Evolutionary conservation across 169 alveolate genomes (phyloP).

Genomic region (Plasmodium billcollinsi): DNA sequence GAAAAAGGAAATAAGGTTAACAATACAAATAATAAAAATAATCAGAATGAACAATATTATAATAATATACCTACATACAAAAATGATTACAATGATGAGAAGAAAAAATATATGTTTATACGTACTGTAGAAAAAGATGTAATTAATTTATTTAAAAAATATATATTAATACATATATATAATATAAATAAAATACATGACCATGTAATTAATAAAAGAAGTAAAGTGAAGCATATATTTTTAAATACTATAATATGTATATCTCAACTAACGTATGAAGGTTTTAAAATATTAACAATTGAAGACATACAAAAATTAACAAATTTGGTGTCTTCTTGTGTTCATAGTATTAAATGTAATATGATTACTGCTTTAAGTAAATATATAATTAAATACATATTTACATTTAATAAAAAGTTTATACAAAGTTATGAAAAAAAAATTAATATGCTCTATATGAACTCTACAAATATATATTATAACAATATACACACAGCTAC

Average conservation of each 20-base stretch:
- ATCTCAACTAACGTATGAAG: slow-evolving; percentile 71
- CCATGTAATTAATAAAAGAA: slow-evolving; percentile 55
- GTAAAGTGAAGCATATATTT: slow-evolving; percentile 57
- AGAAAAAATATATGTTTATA: slow-evolving; percentile 24
- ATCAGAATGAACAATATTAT: no score
- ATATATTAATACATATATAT: slow-evolving; percentile 53
- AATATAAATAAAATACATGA: slow-evolving; percentile 62
- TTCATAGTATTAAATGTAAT: slow-evolving; percentile 66
- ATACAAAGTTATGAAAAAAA: slow-evolving; percentile 72
- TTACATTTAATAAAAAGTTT: slow-evolving; percentile 68
- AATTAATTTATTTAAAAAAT: slow-evolving; percentile 50
- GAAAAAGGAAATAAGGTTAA: no score
- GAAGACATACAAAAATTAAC: slow-evolving; percentile 56
- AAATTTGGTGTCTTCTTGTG: slow-evolving; percentile 49
- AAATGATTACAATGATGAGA: background rate
- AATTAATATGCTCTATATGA: slow-evolving; percentile 63
- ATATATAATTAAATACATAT: slow-evolving; percentile 68
- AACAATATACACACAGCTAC: slow-evolving; percentile 35
- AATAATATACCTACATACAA: no score
- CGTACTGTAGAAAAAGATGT: slow-evolving; percentile 56
- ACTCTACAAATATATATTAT: slow-evolving; percentile 70
- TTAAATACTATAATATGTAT: slow-evolving; percentile 69
- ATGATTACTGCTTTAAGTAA: slow-evolving; percentile 64
- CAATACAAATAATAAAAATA: no score
- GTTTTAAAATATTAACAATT: slow-evolving; percentile 55